Evolutionary conservation across 2,329 filamentous ascomycete genomes (phyloP).

Genomic region (Alternaria longipes): DNA sequence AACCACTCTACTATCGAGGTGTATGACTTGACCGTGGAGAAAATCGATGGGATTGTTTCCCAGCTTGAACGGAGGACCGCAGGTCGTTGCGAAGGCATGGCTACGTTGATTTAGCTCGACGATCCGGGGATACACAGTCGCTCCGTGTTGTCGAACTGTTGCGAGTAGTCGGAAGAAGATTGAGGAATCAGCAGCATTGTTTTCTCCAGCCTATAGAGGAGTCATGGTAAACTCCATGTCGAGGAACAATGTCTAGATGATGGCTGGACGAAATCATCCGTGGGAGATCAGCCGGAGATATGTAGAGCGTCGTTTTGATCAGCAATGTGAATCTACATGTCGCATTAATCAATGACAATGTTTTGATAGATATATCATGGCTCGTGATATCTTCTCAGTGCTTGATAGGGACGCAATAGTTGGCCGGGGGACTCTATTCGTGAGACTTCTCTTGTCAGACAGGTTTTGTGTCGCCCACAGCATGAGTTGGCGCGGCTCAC

Average conservation of each 20-base stretch:
- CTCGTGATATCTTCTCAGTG: background rate
- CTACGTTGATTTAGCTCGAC: too few relatives aligned
- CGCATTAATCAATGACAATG: background rate
- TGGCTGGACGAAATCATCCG: background rate
- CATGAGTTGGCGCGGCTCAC: background rate
- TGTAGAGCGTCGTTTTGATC: background rate
- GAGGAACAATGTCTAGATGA: background rate
- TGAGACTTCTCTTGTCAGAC: background rate
- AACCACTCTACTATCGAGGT: background rate
- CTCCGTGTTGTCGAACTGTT: background rate
- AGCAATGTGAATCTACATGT: background rate
- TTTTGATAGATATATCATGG: background rate
- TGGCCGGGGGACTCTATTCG: background rate
- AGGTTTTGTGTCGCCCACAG: background rate
- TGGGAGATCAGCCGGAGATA: background rate
- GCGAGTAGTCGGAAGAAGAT: background rate
- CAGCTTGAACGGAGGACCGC: background rate
- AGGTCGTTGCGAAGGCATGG: background rate
- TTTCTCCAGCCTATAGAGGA: background rate
- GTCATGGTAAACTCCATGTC: background rate
- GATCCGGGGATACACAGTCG: background rate
- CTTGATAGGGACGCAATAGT: background rate
- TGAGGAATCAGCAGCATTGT: too few relatives aligned
- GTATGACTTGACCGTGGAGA: background rate
- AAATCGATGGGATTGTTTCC: background rate